Conservation (phyloP, 2,329 filamentous ascomycete species). For the Arachnomyces sp. region DNA sequence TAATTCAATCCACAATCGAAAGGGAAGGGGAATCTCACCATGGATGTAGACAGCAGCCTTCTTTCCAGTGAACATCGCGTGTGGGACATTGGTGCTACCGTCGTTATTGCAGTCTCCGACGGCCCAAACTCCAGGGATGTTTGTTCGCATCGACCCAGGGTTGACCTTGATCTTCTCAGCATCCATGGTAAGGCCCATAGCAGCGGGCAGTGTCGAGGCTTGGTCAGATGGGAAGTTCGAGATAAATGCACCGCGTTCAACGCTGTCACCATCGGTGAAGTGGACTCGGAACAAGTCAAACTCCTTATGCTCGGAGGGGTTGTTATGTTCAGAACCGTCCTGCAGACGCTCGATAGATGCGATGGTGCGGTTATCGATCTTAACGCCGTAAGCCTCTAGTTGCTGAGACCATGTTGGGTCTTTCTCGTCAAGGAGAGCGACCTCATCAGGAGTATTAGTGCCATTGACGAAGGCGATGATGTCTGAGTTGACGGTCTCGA, state of each 20-base stretch:
- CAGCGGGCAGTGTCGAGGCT: constrained; percentile 39
- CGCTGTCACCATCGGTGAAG: constrained; percentile 40
- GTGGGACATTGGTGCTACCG: constrained; percentile 53
- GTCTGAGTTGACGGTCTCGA: constrained; percentile 49
- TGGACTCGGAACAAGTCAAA: constrained; percentile 50
- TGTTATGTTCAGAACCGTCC: constrained; percentile 22
- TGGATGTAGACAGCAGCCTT: constrained; percentile 51
- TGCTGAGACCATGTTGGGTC: constrained; percentile 45
- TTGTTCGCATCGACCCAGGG: constrained; percentile 44
- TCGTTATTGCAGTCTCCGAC: constrained; percentile 56
- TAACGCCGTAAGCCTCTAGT: constrained; percentile 44
- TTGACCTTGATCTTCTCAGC: constrained; percentile 41
- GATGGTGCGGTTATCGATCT: constrained; percentile 52
- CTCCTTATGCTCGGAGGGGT: constrained; percentile 33
- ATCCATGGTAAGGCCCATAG: constrained; percentile 42
- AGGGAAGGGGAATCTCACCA: constrained; percentile 33
- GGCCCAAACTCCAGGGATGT: constrained; percentile 48
- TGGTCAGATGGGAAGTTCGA: constrained; percentile 44
- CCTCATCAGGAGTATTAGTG: constrained; percentile 43
- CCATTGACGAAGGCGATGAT: constrained; percentile 55
- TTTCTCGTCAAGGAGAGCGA: constrained; percentile 32
- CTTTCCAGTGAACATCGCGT: constrained; percentile 55
- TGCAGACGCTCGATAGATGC: constrained; percentile 40
- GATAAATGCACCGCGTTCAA: constrained; percentile 47
- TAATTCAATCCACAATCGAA: not conserved